Conservation (phyloP, 805 yeast species). For the Teunomyces gatunensis region DNA sequence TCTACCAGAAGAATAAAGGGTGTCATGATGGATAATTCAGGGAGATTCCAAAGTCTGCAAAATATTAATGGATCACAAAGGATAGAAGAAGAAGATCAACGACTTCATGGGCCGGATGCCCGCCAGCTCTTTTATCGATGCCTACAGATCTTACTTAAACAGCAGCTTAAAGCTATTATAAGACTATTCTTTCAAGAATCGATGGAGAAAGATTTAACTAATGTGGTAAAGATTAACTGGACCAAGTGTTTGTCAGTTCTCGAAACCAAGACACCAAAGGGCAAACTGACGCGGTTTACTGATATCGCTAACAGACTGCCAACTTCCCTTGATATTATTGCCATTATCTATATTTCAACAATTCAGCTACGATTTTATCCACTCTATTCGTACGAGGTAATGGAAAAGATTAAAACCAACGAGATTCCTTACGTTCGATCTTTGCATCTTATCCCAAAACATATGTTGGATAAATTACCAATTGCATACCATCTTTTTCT, state of each 20-base stretch:
- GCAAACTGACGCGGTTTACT: neutral
- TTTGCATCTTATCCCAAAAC: conserved; percentile 36
- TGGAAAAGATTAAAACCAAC: conserved; percentile 40
- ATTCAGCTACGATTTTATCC: conserved; percentile 46
- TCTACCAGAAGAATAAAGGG: conserved; percentile 56
- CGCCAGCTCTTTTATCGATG: conserved; percentile 41
- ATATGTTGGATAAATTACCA: conserved; percentile 37
- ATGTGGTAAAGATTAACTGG: conserved; percentile 36
- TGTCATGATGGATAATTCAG: conserved; percentile 11
- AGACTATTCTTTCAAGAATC: conserved; percentile 10
- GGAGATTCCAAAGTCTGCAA: conserved; percentile 5
- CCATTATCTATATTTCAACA: conserved; percentile 52
- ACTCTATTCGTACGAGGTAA: conserved; percentile 47
- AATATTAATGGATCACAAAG: conserved; percentile 1
- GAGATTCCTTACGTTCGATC: conserved; percentile 50
- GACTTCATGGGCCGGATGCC: conserved; percentile 50
- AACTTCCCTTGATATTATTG: conserved; percentile 26
- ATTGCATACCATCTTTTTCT: conserved; percentile 31
- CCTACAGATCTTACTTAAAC: conserved; percentile 49
- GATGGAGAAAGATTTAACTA: conserved; percentile 13
- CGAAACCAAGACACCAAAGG: neutral
- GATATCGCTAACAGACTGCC: conserved; percentile 12
- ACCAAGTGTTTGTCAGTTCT: conserved; percentile 9
- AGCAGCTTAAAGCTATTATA: conserved; percentile 35
- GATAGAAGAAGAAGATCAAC: conserved; percentile 5